These are phyloP conservation scores for Zanthoxylum bungeanum DNA, from an alignment of 345 rosid species.

Conservation along the genomic window DNA sequence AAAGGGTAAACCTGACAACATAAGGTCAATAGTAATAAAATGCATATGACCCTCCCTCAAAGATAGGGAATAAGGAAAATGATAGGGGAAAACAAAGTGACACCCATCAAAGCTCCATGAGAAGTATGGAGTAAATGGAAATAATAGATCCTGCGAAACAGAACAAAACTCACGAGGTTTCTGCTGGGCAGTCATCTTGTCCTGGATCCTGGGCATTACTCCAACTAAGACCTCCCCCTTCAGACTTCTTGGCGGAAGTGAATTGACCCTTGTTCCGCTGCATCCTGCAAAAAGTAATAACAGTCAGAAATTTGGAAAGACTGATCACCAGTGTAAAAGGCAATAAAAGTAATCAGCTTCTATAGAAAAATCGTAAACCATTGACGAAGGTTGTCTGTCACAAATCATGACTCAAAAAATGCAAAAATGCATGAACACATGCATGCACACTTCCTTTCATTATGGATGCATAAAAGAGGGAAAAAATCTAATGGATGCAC, in stretches of 20 bases:
- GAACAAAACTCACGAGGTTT: slow-evolving; percentile 59
- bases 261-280: slow-evolving; percentile 98
- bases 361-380: not conserved
- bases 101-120: not conserved
- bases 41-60: not conserved
- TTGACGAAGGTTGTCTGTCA: not conserved
- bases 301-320: slow-evolving; percentile 4
- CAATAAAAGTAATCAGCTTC: not conserved
- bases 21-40: slow-evolving; percentile 10
- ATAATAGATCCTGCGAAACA: not conserved
- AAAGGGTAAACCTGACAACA: too few relatives aligned
- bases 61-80: not conserved
- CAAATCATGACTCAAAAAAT: not conserved
- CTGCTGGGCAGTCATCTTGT: slow-evolving; percentile 61
- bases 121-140: slow-evolving; percentile 5
- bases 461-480: too few relatives aligned
- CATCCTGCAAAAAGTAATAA: slow-evolving; percentile 54
- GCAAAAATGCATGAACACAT: not conserved
- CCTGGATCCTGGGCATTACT: slow-evolving; percentile 61
- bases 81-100: not conserved
- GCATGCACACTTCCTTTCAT: not conserved
- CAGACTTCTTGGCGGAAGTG: slow-evolving; percentile 75
- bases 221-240: slow-evolving; percentile 62
- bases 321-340: not conserved
- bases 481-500: too few relatives aligned